These are phyloP conservation scores for Diddensiella transvaalensis DNA, from an alignment of 805 yeast species.

Conservation along the genomic window DNA sequence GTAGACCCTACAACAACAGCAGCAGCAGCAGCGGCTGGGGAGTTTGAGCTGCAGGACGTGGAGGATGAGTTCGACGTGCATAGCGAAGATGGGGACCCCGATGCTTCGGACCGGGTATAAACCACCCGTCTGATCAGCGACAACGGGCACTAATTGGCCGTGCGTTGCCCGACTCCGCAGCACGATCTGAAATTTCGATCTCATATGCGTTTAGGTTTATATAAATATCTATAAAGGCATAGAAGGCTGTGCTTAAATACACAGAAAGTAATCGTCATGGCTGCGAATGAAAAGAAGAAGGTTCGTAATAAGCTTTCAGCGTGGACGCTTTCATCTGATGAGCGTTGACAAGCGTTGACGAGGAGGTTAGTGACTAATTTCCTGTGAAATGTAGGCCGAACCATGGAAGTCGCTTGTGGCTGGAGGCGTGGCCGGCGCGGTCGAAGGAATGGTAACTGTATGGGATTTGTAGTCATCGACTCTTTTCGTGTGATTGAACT, in stretches of 20 bases:
- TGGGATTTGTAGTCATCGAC: too few relatives aligned
- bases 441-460: conserved; percentile 75
- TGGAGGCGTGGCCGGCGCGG: conserved; percentile 44
- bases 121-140: not conserved
- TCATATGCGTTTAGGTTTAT: not conserved
- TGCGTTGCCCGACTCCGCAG: too few relatives aligned
- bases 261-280: too few relatives aligned
- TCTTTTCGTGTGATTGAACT: not conserved
- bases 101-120: not conserved
- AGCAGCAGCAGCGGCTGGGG: conserved; percentile 15
- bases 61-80: conserved; percentile 21
- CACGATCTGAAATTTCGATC: not conserved
- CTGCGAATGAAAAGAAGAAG: not conserved
- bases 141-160: too few relatives aligned
- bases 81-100: conserved; percentile 7
- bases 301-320: too few relatives aligned
- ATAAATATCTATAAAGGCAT: not conserved
- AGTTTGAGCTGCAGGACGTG: conserved; percentile 25
- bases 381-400: conserved; percentile 27
- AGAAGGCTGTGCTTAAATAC: not conserved
- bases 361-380: too few relatives aligned
- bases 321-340: too few relatives aligned
- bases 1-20: conserved; percentile 4
- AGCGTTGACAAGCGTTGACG: too few relatives aligned
- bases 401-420: conserved; percentile 40